Evolutionary conservation across 1,284 basidiomycete genomes (phyloP), one percentile per base, ranked within the genome.

Genomic region (Rhodotorula mucilaginosa): DNA sequence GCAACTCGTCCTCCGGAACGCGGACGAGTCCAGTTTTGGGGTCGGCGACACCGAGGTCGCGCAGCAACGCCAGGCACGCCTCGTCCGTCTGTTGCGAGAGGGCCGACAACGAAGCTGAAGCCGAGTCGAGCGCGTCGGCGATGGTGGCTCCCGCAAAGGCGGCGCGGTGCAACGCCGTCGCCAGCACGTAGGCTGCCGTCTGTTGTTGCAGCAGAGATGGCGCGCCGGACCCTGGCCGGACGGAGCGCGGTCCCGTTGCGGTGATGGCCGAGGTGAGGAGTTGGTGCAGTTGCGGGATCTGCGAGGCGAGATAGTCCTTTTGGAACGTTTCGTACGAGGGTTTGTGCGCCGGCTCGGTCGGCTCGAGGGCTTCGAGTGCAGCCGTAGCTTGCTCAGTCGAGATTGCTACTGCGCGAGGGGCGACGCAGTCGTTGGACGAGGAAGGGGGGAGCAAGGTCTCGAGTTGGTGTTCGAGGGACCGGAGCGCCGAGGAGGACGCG

Each of bases 331-430:
- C 69, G 59, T 57, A 76, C 16, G 60, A 56, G 13, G 61, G 39
- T 4, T 19, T 21, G 19, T 56, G 49, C 6, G 16, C 15, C 5
- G 70, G 56, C 29, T 66, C 59, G 23, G 70, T 47, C 8, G 72
- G 63, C 2, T 31, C 23, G 16, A 76, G 58, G 2, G 72, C 64
- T 7, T 64, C 62, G 26, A 76, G 64, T 0, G 68, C 75, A 2
- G 57, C 61, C 13, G 70, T 56, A 6, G 75, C 75, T 49, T 70
- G 72, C 29, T 44, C 6, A 1, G 71, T 74, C 21, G 73, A 74
- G 48, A 74, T 34, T 56, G 64, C 59, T 34, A 69, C 12, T 10
- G 70, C 29, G 6, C 69, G 69, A 2, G 47, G 64, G 3, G 16
- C 5, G 18, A 56, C 29, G 26, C 39, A 3, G 64, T 54, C 59